A percentile compares a stretch with the other conserved stretches of the same genome.
Conservation (phyloP, 805 yeast species). For the Ogataea naganishii region DNA sequence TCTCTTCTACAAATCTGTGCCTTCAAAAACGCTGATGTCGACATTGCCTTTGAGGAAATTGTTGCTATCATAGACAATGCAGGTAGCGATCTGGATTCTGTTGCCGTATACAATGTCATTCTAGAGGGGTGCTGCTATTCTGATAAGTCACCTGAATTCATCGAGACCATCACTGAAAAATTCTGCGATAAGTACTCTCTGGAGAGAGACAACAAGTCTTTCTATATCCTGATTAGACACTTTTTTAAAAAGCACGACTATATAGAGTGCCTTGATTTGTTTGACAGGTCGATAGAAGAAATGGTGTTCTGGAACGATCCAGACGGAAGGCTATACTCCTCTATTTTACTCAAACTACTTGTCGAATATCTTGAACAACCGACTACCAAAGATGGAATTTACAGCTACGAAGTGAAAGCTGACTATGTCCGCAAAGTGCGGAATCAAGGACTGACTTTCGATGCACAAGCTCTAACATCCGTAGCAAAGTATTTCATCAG, state of each 20-base stretch:
- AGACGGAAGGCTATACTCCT: constrained; percentile 18
- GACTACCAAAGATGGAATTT: constrained; percentile 6
- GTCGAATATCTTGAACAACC: constrained; percentile 8
- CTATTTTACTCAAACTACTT: constrained; percentile 18
- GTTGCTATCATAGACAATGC: too few species aligned
- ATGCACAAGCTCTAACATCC: constrained; percentile 28
- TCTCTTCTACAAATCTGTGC: too few species aligned
- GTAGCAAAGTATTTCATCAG: constrained; percentile 27
- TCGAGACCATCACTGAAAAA: constrained; percentile 15
- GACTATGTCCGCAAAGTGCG: constrained; percentile 33
- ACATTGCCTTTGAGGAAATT: too few species aligned
- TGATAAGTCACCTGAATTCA: constrained; percentile 14
- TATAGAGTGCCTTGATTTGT: constrained; percentile 23
- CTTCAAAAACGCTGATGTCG: too few species aligned
- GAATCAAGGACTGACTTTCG: constrained; percentile 27
- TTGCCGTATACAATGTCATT: constrained; percentile 16
- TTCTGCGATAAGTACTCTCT: constrained; percentile 25
- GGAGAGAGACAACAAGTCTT: constrained; percentile 27
- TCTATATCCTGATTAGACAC: constrained; percentile 25
- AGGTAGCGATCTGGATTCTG: constrained; percentile 15
- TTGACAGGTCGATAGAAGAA: constrained; percentile 28
- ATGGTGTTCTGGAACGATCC: constrained; percentile 35
- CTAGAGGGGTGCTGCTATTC: constrained; percentile 20
- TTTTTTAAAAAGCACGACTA: constrained; percentile 24
- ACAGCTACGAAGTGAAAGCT: constrained; percentile 11